Evolutionary conservation across 441 rosid species (phyloP).

Genomic region (Erodium moschatum): DNA sequence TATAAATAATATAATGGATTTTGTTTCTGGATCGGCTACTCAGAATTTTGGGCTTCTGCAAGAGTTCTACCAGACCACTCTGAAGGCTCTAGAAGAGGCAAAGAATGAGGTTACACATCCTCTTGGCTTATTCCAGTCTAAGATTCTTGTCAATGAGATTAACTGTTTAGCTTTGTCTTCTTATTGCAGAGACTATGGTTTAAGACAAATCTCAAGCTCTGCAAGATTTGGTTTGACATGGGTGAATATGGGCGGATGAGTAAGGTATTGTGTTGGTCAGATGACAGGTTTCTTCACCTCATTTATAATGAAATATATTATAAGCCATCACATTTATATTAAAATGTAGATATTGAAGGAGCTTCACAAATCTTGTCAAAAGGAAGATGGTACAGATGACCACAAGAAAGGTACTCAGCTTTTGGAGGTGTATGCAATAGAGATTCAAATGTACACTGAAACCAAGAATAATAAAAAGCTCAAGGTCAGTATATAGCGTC

Average conservation of each 20-base stretch:
- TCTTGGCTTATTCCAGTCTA: neutral
- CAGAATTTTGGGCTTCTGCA: constrained; percentile 77
- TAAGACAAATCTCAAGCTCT: constrained; percentile 94
- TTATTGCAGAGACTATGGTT: constrained; percentile 86
- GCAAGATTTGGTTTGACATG: constrained; percentile 97
- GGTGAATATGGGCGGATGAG: constrained; percentile 96
- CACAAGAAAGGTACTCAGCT: constrained; percentile 99
- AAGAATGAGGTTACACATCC: constrained; percentile 69
- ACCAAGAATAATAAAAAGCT: constrained; percentile 97
- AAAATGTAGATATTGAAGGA: constrained; percentile 68
- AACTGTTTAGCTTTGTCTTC: neutral
- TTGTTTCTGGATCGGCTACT: constrained; percentile 95
- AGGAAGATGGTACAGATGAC: constrained; percentile 96
- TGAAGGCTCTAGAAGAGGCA: constrained; percentile 98
- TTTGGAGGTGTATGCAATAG: constrained; percentile 93
- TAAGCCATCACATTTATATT: neutral
- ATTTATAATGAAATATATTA: constrained; percentile 10
- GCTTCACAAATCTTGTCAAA: constrained; percentile 92
- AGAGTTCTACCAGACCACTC: constrained; percentile 89
- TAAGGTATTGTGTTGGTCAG: constrained; percentile 42
- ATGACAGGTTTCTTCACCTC: neutral
- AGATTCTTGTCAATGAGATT: neutral
- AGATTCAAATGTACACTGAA: constrained; percentile 95
- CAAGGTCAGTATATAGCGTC: constrained; percentile 42
- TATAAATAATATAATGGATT: constrained; percentile 96